Percentiles rank a stretch among this genome's conserved stretches.
Evolutionary conservation across 139 green algal species (phyloP).

Genomic region (Chlorella sp.): DNA sequence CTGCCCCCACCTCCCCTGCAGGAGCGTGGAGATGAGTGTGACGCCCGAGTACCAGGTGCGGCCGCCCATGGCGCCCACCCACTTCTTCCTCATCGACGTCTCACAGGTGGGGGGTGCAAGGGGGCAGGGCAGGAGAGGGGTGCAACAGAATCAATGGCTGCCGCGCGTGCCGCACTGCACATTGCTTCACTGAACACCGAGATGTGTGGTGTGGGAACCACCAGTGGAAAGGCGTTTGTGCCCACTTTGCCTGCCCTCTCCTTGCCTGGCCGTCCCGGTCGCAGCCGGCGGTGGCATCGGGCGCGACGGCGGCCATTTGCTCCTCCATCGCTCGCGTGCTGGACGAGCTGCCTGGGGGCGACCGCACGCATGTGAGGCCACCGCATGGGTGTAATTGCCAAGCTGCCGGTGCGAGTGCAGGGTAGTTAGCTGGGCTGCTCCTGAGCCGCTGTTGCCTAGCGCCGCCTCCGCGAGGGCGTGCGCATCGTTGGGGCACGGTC

Average conservation of each 20-base stretch:
- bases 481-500: neutral
- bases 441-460: neutral
- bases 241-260: too few relatives aligned
- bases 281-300: conserved; percentile 63
- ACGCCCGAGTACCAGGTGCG: conserved; percentile 77
- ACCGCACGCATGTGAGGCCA: conserved; percentile 64
- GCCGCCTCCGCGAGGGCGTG: neutral
- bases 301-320: conserved; percentile 71
- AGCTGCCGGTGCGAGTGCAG: neutral
- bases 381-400: neutral
- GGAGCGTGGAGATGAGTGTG: conserved; percentile 79
- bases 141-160: too few relatives aligned
- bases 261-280: too few relatives aligned
- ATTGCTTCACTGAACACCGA: too few relatives aligned
- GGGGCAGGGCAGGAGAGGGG: too few relatives aligned
- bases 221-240: too few relatives aligned
- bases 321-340: conserved; percentile 63
- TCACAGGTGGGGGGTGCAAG: conserved; percentile 7
- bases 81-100: conserved; percentile 91
- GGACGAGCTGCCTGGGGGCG: conserved; percentile 73
- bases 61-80: conserved; percentile 73
- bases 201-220: too few relatives aligned
- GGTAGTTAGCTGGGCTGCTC: neutral
- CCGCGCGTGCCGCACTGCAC: too few relatives aligned
- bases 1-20: conserved; percentile 11